phyloP scores from a whole-genome alignment of 495 filamentous ascomycete species.

The Parachaetomium inaequale region DNA sequence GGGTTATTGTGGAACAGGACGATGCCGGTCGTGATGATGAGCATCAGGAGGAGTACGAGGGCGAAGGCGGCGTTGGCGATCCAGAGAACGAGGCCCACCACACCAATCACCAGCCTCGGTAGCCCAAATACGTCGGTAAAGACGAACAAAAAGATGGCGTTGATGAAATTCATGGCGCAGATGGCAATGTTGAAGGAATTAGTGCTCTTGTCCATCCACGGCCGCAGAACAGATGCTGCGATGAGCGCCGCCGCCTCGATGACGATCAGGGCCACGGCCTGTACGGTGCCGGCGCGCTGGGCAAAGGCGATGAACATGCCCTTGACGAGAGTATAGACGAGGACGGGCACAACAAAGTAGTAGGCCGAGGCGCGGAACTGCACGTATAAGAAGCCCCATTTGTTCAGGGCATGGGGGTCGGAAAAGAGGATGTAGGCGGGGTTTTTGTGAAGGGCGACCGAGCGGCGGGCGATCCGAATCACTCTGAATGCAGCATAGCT shows the following conservation, averaged over 20 bases:
- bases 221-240: conserved; percentile 71
- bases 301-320: conserved; percentile 85
- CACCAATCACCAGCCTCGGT: conserved; percentile 80
- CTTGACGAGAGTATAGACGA: conserved; percentile 80
- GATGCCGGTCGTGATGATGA: conserved; percentile 77
- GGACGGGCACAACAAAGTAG: conserved; percentile 86
- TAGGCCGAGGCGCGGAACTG: conserved; percentile 96
- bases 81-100: conserved; percentile 94
- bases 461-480: conserved; percentile 80
- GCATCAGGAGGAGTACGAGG: conserved; percentile 78
- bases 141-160: conserved; percentile 78
- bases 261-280: conserved; percentile 80
- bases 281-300: conserved; percentile 68
- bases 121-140: conserved; percentile 83
- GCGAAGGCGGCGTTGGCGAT: conserved; percentile 86
- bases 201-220: conserved; percentile 99
- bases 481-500: conserved; percentile 88
- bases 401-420: conserved; percentile 86
- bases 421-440: conserved; percentile 97
- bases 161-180: conserved; percentile 83
- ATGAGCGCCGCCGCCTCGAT: conserved; percentile 83
- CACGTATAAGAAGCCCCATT: conserved; percentile 98
- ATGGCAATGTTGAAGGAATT: conserved; percentile 97
- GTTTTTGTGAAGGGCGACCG: conserved; percentile 88
- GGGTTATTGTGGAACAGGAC: conserved; percentile 92